These are phyloP conservation scores for Cercis canadensis DNA, from an alignment of 306 rosid species.

Conservation along the genomic window DNA sequence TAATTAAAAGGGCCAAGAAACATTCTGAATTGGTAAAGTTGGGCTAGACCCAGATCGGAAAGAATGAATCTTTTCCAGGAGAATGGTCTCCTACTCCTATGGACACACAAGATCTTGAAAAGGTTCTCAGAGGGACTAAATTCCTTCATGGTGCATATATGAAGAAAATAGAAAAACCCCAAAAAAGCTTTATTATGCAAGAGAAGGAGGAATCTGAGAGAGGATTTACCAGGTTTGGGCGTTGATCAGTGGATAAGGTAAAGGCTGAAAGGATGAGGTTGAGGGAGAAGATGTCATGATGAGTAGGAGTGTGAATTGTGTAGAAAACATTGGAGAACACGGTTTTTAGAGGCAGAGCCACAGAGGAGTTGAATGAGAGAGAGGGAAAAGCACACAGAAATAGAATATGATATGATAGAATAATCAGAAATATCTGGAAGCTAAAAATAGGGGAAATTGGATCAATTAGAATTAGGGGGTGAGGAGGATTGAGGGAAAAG, in stretches of 20 bases:
- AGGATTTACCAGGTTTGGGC: neutral
- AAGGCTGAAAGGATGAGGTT: neutral
- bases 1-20: constrained; percentile 3
- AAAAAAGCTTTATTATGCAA: neutral
- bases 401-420: neutral
- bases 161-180: neutral
- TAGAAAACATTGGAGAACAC: neutral
- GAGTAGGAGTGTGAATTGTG: neutral
- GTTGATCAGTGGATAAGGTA: neutral
- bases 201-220: neutral
- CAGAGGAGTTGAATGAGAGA: neutral
- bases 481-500: no score
- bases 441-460: neutral
- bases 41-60: constrained; percentile 33
- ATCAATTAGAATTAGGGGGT: no score
- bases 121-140: constrained; percentile 32
- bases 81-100: constrained; percentile 36
- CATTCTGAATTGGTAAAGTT: constrained; percentile 19
- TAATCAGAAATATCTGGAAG: neutral
- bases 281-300: neutral
- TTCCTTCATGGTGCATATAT: constrained; percentile 43
- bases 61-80: constrained; percentile 36
- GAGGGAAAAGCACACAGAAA: neutral
- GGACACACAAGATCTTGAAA: constrained; percentile 34
- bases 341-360: neutral